Percentiles rank a stretch among this genome's conserved stretches.
phyloP scores from a whole-genome alignment of 306 rosid genomes.

The Urtica urens region DNA sequence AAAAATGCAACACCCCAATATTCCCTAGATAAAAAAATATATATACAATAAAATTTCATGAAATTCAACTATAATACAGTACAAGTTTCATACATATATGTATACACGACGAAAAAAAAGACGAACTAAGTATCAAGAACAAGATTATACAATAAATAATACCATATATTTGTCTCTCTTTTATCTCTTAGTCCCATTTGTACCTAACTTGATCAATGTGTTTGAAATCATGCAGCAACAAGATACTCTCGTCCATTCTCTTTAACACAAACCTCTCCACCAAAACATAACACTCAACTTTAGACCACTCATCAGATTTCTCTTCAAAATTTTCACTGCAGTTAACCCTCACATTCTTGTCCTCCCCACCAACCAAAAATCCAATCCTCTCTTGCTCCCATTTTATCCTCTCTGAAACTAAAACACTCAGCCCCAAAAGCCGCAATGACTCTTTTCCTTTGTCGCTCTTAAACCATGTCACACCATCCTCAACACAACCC shows the following conservation, averaged over 20 bases:
- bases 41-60: no score
- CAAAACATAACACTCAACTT: not conserved
- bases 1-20: no score
- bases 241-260: not conserved
- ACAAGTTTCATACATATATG: no score
- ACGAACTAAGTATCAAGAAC: no score
- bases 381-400: not conserved
- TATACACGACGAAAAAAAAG: no score
- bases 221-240: not conserved
- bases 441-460: not conserved
- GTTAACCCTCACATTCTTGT: not conserved
- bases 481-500: slow-evolving; percentile 9
- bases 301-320: not conserved
- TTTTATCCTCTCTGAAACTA: not conserved
- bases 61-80: no score
- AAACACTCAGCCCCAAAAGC: not conserved
- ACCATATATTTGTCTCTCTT: no score
- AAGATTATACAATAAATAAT: no score
- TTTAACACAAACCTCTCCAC: slow-evolving; percentile 1
- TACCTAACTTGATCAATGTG: not conserved
- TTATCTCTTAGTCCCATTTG: not conserved
- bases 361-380: not conserved
- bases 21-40: no score
- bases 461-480: slow-evolving; percentile 36
- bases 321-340: not conserved